phyloP scores from a whole-genome alignment of 1,284 basidiomycete species.

The Tilletia walkeri region DNA sequence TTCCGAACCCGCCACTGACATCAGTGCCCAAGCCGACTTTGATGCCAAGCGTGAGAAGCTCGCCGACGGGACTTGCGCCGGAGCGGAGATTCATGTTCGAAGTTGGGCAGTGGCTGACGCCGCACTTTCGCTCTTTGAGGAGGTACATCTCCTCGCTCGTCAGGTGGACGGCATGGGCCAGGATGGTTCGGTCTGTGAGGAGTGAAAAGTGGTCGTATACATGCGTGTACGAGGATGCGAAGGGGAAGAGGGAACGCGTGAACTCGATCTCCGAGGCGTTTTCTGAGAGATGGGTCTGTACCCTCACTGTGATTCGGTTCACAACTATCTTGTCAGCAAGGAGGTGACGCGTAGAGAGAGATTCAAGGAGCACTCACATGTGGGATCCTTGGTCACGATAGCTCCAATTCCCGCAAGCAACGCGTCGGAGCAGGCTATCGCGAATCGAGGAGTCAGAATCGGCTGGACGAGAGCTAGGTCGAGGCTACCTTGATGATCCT shows the following conservation, averaged over 20 bases:
- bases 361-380: slow-evolving; percentile 3
- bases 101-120: slow-evolving; percentile 87
- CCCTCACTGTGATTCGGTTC: slow-evolving; percentile 62
- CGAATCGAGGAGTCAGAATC: slow-evolving; percentile 89
- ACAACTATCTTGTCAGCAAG: neutral
- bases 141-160: slow-evolving; percentile 70
- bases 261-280: slow-evolving; percentile 73
- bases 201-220: slow-evolving; percentile 81
- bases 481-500: slow-evolving; percentile 10
- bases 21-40: slow-evolving; percentile 85
- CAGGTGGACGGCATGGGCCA: slow-evolving; percentile 87
- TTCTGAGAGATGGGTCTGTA: slow-evolving; percentile 93
- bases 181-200: slow-evolving; percentile 74
- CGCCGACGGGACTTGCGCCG: slow-evolving; percentile 75
- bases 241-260: slow-evolving; percentile 67
- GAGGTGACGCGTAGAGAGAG: neutral
- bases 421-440: slow-evolving; percentile 80
- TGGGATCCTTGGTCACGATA: slow-evolving; percentile 57
- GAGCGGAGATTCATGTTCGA: slow-evolving; percentile 82
- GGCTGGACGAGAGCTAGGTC: slow-evolving; percentile 69
- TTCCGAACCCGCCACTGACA: slow-evolving; percentile 81
- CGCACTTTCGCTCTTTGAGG: slow-evolving; percentile 68
- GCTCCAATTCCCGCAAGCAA: slow-evolving; percentile 69
- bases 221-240: slow-evolving; percentile 53
- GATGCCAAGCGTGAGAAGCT: slow-evolving; percentile 76